These are phyloP conservation scores for Begonia masoniana DNA, from an alignment of 306 rosid species.

Conservation along the genomic window DNA sequence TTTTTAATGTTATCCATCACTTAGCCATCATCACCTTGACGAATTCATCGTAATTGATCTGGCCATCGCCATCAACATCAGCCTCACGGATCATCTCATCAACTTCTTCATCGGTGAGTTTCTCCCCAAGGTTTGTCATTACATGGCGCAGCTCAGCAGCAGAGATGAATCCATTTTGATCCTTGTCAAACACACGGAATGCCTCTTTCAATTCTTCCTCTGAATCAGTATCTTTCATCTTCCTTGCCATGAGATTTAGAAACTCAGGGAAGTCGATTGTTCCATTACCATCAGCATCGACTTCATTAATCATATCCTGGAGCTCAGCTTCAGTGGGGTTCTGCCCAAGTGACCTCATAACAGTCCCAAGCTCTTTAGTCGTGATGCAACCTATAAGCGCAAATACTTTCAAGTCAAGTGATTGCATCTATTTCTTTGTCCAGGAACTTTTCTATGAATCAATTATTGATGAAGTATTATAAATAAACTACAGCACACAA, in stretches of 20 bases:
- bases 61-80: constrained; percentile 73
- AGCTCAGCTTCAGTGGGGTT: constrained; percentile 83
- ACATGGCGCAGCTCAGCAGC: constrained; percentile 89
- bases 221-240: constrained; percentile 74
- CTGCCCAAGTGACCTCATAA: constrained; percentile 74
- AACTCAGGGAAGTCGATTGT: constrained; percentile 75
- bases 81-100: constrained; percentile 89
- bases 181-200: constrained; percentile 76
- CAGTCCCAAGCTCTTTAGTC: constrained; percentile 74
- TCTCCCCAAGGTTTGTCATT: constrained; percentile 79
- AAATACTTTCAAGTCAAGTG: not conserved
- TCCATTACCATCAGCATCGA: constrained; percentile 77
- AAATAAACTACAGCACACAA: too few species aligned
- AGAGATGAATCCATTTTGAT: constrained; percentile 80
- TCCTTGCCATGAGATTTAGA: constrained; percentile 72
- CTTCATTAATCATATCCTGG: constrained; percentile 79
- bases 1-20: too few species aligned
- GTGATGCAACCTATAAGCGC: constrained; percentile 52
- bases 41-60: constrained; percentile 72
- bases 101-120: constrained; percentile 73
- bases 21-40: constrained; percentile 62
- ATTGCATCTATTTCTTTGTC: too few species aligned
- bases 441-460: too few species aligned
- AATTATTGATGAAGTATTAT: too few species aligned
- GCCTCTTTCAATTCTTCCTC: constrained; percentile 89